Evolutionary conservation across 2,329 filamentous ascomycete genomes (phyloP), one percentile per base, ranked within the genome.

Genomic region (Hymenotorrendiella dingleyae): DNA sequence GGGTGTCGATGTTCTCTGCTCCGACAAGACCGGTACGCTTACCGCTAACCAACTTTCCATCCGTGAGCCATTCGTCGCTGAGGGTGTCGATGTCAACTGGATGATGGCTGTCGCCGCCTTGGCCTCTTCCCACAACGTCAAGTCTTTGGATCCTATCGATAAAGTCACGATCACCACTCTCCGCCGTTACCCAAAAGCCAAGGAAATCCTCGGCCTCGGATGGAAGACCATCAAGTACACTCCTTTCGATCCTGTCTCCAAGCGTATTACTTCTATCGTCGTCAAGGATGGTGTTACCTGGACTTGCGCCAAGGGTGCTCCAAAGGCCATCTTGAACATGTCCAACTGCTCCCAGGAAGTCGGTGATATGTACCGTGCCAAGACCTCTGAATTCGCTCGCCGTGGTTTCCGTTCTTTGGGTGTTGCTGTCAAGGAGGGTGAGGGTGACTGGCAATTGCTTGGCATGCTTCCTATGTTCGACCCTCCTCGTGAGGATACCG

Each of bases 401-500:
- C 80, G 84, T 73, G 84, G 84, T 68, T 88, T 88, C 78, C 81
- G 84, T 62, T 86, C 84, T 43, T 80, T 88, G 50, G 84, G 83
- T 73, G 84, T 88, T 52, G 83, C 82, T 37, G 82, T 83, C 66
- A 82, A 86, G 74, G 84, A 85, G 72, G 84, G 84, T 65, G 75
- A 85, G 57, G 80, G 79, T 21, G 64, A 76, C 73, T 61, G 83
- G 84, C 74, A 82, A 59, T 71, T 88, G 49, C 77, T 86, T 47
- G 83, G 83, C 64, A 80, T 87, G 71, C 74, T 87, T 64, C 84
- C 83, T 60, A 85, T 87, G 79, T 87, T 87, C 69, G 83, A 87
- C 64, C 83, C 83, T 60, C 83, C 83, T 49, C 82, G 83, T 72
- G 82, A 85, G 58, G 83, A 87, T 64, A 87, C 84, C 49, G 83